Evolutionary conservation across 805 yeast species (phyloP), one percentile per base, ranked within the genome.

Genomic region (Myxozyma sirexii): DNA sequence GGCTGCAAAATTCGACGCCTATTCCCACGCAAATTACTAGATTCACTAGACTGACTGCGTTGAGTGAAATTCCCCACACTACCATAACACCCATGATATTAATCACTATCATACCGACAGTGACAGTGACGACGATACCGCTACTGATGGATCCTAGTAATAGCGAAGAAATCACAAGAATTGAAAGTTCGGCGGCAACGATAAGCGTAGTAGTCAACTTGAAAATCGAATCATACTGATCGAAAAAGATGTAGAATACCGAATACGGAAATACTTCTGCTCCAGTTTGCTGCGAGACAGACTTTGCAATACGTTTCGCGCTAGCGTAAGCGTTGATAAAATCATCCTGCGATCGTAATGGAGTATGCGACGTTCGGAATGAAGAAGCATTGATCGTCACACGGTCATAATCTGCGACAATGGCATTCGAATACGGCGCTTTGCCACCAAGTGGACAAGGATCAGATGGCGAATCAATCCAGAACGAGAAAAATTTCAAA

Each of bases 391-490:
- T 64, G 4, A 90, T 79, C 1, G 66, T 62, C 1, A 72, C 72
- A 0, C 72, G 66, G 0, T 75, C 74, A 31, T 74, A 74, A 57
- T 78, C 77, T 27, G 79, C 74, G 1, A 79, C 74, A 10, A 90
- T 75, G 0, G 91, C 78, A 4, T 78, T 74, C 1, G 88, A 79
- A 70, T 93, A 93, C 0, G 97, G 96, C 0, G 97, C 97, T 69
- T 88, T 88, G 1, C 99, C 99, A 2, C 97, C 98, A 27, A 93
- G 76, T 0, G 98, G 97, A 72, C 99, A 93, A 1, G 93, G 90
- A 68, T 88, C 94, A 58, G 96, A 88, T 26, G 90, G 88, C 0
- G 90, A 75, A 41, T 83, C 79, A 26, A 93, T 88, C 99, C 99
- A 93, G 43, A 87, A 82, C 23, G 82, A 73, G 70, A 91, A 86